Evolutionary conservation across 202 grass and related monocot genomes (phyloP), one percentile per base, ranked within the genome.

Genomic region (Zizania palustris): DNA sequence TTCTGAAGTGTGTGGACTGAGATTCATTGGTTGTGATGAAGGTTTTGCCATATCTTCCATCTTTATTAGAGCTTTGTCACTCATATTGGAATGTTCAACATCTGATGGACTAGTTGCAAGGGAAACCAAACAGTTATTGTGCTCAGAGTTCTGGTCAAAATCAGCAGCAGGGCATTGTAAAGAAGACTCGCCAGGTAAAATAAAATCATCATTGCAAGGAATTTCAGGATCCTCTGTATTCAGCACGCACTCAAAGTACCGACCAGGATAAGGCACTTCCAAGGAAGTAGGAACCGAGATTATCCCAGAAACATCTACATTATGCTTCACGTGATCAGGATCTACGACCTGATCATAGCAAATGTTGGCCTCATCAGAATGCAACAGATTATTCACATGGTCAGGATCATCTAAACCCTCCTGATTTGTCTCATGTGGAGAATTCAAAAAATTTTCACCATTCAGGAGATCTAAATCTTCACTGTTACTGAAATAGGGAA

Each of bases 141-240:
- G 44, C 21, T 81, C 77, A 3, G 82, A 81, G 45, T 81, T 88
- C 65, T 76, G 76, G 28, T 42, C 81, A 14, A 62, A 71, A 67
- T 43, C 50, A 84, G 71, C 40, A 67, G 65, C 51, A 53, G 44
- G 65, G 67, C 49, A 80, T 57, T 56, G 71, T 50, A 78, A 67
- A 86, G 86, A 86, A 76, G 63, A 77, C 65, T 84, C 76, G 4
- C 3, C 53, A 77, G 67, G 43, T 46, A 67, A 46, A 84, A 42
- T 13, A 72, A 85, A 11, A 81, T 99, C 83, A 42, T 83, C 83
- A 40, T 99, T 99, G 81, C 84, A 89, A 50, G 96, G 96, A 73
- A 99, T 92, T 72, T 99, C 96, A 81, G 83, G 70, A 83, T 93
- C 85, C 87, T 99, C 91, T 61, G 83, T 99, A 28, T 93, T 99